Evolutionary conservation across 31 red algal genomes (phyloP), one percentile per base, ranked within the genome.

Genomic region (Bonnemaisonia californica): DNA sequence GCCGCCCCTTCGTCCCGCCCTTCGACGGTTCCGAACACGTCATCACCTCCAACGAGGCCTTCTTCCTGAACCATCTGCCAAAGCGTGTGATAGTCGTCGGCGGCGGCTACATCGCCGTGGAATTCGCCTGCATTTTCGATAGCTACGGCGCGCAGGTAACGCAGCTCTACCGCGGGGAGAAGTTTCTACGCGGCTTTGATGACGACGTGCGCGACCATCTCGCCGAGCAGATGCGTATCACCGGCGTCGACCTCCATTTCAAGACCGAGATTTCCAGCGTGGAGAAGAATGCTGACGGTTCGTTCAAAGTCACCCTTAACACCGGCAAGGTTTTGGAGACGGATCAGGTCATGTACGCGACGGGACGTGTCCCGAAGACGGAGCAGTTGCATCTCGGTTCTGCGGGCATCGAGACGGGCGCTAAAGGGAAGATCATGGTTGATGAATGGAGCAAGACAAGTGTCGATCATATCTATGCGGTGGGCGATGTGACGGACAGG

Each of bases 51-150:
- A 89, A 99, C 73, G 93, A 99, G 35, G 93, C 81, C 18, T 99
- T 99, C 57, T 99, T 80, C 69, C 67, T 99, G 13, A 63, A 93
- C 34, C 40, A 88, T 18, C 72, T 99, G 2, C 97, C 97, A 19
- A 82, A 85, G 29, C 76, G 86, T 24, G 79, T 88, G 1, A n/a
- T 93, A 3, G 73, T 99, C 57, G 71, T 89, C 1, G 97, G 97
- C 27, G 97, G 97, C 38, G 97, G 97, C 7, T 99, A 99, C 75
- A 99, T 99, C 74, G 93, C 89, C 5, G 91, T 93, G 13, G 97
- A 99, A 78, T 99, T 99, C 96, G 93, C 97, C 12, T 62, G 88
- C 60, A 95, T 99, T 54, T 94, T 99, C 37, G 69, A 96, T 33
- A 89, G 89, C 1, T 96, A 83, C 71, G 97, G 97, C 34, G 59